Evolutionary conservation across 129 eudicot species (phyloP).

Genomic region (Flaveria trinervia): DNA sequence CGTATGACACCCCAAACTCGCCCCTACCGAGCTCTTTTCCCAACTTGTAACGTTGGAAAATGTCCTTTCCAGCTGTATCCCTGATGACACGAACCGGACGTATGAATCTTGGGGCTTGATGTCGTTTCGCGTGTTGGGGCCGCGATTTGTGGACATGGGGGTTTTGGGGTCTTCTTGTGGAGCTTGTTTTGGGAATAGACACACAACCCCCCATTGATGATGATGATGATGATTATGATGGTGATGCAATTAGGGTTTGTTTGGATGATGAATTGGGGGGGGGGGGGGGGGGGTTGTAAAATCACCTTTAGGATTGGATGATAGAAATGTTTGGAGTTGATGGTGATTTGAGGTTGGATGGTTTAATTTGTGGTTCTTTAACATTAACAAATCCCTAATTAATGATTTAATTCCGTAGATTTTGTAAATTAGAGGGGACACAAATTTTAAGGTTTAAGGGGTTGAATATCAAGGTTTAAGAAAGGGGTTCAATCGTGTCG

Average conservation of each 20-base stretch:
- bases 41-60: constrained; percentile 43
- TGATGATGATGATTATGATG: constrained; percentile 21
- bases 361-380: constrained; percentile 19
- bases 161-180: constrained; percentile 32
- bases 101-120: constrained; percentile 15
- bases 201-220: constrained; percentile 75
- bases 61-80: constrained; percentile 48
- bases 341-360: constrained; percentile 25
- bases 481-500: too few relatives aligned
- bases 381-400: background rate
- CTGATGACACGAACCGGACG: constrained; percentile 44
- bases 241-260: constrained; percentile 28
- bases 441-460: background rate
- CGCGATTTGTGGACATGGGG: constrained; percentile 7
- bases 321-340: constrained; percentile 18
- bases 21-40: constrained; percentile 88
- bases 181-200: constrained; percentile 45
- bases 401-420: background rate
- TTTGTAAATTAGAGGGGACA: constrained; percentile 13
- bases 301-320: constrained; percentile 26
- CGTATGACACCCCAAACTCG: constrained; percentile 79
- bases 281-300: constrained; percentile 11
- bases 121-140: background rate
- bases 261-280: background rate
- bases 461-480: too few relatives aligned